Base-by-base conservation (phyloP, 1,284 basidiomycete genomes). In the Irpex sp. region DNA sequence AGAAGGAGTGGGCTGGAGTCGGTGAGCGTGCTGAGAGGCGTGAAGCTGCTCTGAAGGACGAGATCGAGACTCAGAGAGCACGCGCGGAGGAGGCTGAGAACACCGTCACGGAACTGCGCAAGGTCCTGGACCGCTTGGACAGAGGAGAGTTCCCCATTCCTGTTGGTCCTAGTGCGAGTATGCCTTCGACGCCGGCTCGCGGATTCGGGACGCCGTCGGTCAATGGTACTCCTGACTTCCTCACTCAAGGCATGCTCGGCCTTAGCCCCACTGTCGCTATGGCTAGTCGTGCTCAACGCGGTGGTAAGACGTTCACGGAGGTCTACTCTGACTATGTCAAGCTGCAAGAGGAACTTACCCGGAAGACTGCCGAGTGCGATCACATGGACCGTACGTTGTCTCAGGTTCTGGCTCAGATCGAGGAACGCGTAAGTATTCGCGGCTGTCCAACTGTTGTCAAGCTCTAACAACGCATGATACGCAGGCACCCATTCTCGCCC, bases 251-350 rank as follows among this genome's bases (percentile, higher is more conserved):
- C 7, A 83, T 89, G 75, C 76, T 88, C 70, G 83, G 85, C 47
- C 75, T 94, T 19, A 93, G 90, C 70, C 93, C 94, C 0, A 93
- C 94, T 0, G 90, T 96, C 7, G 89, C 90, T 0, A 88, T 97
- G 76, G 93, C 90, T 4, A 87, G 87, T 72, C 86, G 83, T 65
- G 83, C 90, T 31, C 92, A 93, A 75, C 85, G 82, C 71, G 83
- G 80, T 35, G 94, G 94, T 19, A 92, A 92, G 80, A 90, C 89
- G 1, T 94, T 95, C 76, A 95, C 94, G 0, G 90, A 95, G 72
- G 87, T 97, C 15, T 97, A 96, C 72, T 83, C 90, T n/a, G 92
- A 94, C 68, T 92, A 93, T 68, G 87, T 95, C 55, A 83, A 86
- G 61, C 83, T 96, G 57, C 90, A 97, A 73, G 92, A 93, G 49